Evolutionary conservation across 139 green algal genomes (phyloP), one percentile per base, ranked within the genome.

Genomic region (Chlamydomonas asymmetrica): DNA sequence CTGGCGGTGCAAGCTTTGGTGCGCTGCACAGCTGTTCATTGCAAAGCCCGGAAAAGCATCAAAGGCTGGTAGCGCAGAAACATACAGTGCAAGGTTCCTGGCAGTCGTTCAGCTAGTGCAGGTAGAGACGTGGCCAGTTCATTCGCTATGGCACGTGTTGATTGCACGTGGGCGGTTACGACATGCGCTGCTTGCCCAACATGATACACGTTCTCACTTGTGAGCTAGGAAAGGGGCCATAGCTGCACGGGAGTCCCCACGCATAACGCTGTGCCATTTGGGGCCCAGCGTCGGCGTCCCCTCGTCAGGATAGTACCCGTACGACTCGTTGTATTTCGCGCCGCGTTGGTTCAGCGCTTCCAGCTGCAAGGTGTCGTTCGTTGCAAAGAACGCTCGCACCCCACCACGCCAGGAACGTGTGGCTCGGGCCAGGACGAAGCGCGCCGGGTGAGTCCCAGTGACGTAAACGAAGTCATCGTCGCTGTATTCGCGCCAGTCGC

Each of bases 171-270:
- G n/a, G n/a, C n/a, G n/a, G n/a, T n/a, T n/a, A n/a, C n/a, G n/a
- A n/a, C n/a, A n/a, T n/a, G n/a, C n/a, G n/a, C n/a, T n/a, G n/a
- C n/a, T n/a, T n/a, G n/a, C n/a, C n/a, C n/a, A n/a, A n/a, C n/a
- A n/a, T n/a, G n/a, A n/a, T n/a, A n/a, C n/a, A n/a, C n/a, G n/a
- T n/a, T n/a, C 71, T 69, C 57, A 77, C 71, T 69, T 20, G 59
- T 77, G 71, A 22, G 71, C 71, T 59, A 77, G 22, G 59, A 77
- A 77, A 43, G 71, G 71, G 10, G 71, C 71, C 59, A 70, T 63
- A 22, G 71, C 71, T 29, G 71, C 71, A 40, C 71, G 59, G 0
- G 32, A 52, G 45, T 77, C 71, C 23, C 71, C 71, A 10, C 1
- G 13, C 71, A 70, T 70, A 59, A 25, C 61, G 41, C 71, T 59